Conservation (phyloP, 371 early-diverging fungal genomes). For the Mortierella sp. region DNA sequence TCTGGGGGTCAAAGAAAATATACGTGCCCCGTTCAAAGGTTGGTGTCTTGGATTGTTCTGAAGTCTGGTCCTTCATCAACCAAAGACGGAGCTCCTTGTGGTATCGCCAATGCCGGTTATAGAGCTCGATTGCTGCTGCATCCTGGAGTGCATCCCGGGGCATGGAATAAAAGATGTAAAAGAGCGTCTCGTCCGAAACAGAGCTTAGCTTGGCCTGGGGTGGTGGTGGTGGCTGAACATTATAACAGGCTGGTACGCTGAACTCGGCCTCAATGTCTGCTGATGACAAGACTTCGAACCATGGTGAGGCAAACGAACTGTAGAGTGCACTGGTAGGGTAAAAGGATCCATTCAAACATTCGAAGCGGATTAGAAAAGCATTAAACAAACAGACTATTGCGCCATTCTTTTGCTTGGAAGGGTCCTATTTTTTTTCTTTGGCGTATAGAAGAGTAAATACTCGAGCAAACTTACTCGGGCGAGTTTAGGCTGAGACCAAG, state of each 20-base stretch:
- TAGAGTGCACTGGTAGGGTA: constrained; percentile 66
- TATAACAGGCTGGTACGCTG: constrained; percentile 79
- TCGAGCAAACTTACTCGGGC: constrained; percentile 69
- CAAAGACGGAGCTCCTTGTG: constrained; percentile 90
- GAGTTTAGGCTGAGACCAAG: constrained; percentile 83
- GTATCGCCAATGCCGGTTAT: constrained; percentile 90
- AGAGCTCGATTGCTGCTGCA: constrained; percentile 92
- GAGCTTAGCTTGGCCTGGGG: constrained; percentile 74
- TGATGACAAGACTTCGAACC: constrained; percentile 64
- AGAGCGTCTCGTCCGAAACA: constrained; percentile 90
- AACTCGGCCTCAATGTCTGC: constrained; percentile 79
- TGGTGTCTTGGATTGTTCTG: constrained; percentile 58
- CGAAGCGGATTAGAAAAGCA: neutral
- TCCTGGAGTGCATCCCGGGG: constrained; percentile 90
- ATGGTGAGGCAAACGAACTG: constrained; percentile 86
- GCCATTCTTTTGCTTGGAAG: neutral
- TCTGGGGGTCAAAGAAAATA: constrained; percentile 86
- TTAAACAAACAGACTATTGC: no score
- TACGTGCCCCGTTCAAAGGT: constrained; percentile 82
- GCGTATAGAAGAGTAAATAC: constrained; percentile 2
- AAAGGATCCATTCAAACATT: neutral
- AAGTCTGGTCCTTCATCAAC: constrained; percentile 74
- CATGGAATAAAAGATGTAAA: constrained; percentile 95
- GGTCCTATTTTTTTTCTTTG: neutral
- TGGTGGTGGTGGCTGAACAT: constrained; percentile 74